Evolutionary conservation across 2,329 filamentous ascomycete genomes (phyloP).

Genomic region (Hypoxylon rubiginosum): DNA sequence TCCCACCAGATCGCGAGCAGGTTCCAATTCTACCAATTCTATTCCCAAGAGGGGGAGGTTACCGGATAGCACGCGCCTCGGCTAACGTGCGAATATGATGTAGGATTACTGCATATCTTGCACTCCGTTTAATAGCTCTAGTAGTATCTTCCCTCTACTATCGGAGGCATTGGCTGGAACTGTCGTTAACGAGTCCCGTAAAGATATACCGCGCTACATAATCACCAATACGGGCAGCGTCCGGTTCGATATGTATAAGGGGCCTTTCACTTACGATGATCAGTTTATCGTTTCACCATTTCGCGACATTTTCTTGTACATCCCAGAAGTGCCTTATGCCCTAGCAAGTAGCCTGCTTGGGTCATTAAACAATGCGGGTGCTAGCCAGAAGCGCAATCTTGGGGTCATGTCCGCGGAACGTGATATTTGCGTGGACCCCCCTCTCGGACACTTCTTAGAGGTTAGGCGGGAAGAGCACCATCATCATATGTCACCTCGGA

Average conservation of each 20-base stretch:
- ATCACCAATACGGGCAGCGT: slow-evolving; percentile 72
- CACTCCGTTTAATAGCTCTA: slow-evolving; percentile 63
- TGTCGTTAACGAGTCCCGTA: slow-evolving; percentile 66
- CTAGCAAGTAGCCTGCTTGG: slow-evolving; percentile 56
- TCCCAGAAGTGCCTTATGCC: slow-evolving; percentile 65
- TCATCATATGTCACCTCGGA: slow-evolving; percentile 51
- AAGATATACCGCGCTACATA: slow-evolving; percentile 66
- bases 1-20: not conserved
- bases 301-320: slow-evolving; percentile 65
- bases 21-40: not conserved
- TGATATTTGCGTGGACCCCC: slow-evolving; percentile 65
- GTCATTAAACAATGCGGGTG: slow-evolving; percentile 59
- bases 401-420: slow-evolving; percentile 54
- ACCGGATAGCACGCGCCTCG: not conserved
- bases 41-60: not conserved
- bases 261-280: slow-evolving; percentile 68
- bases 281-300: slow-evolving; percentile 69
- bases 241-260: slow-evolving; percentile 73
- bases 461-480: slow-evolving; percentile 23
- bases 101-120: slow-evolving; percentile 69
- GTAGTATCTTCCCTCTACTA: slow-evolving; percentile 69
- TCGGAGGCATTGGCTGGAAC: slow-evolving; percentile 63
- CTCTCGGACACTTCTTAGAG: slow-evolving; percentile 41
- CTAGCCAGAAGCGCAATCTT: slow-evolving; percentile 54
- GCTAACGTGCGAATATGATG: not conserved